Conservation (phyloP, 73 alveolate species). For the Tetrahymena borealis region DNA sequence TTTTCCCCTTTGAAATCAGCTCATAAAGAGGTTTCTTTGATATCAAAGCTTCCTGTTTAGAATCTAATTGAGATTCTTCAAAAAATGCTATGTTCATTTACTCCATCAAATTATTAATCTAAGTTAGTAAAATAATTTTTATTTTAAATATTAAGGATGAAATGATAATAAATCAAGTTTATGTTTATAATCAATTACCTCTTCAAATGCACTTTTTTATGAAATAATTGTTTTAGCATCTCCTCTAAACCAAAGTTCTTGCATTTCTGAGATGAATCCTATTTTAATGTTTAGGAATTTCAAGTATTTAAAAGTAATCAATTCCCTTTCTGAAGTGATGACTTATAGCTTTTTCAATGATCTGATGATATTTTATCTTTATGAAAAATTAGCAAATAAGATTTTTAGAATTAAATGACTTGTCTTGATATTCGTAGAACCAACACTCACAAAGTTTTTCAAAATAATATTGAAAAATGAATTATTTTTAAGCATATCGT, state of each 20-base stretch:
- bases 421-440: neutral
- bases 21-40: neutral
- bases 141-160: neutral
- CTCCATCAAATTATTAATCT: neutral
- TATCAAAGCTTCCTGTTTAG: neutral
- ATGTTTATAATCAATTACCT: neutral
- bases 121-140: too few species aligned
- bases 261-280: neutral
- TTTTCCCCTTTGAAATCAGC: neutral
- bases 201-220: neutral
- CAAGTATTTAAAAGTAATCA: neutral
- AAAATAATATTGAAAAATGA: neutral
- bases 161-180: neutral
- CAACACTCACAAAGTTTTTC: neutral
- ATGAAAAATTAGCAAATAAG: neutral
- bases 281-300: neutral
- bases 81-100: neutral
- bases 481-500: neutral
- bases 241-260: neutral
- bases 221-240: neutral
- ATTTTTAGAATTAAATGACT: neutral
- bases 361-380: neutral
- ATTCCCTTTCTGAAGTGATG: neutral
- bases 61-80: neutral
- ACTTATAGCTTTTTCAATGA: neutral